Evolutionary conservation across 257 asterid species (phyloP), one percentile per base, ranked within the genome.

Genomic region (Mitragyna speciosa): DNA sequence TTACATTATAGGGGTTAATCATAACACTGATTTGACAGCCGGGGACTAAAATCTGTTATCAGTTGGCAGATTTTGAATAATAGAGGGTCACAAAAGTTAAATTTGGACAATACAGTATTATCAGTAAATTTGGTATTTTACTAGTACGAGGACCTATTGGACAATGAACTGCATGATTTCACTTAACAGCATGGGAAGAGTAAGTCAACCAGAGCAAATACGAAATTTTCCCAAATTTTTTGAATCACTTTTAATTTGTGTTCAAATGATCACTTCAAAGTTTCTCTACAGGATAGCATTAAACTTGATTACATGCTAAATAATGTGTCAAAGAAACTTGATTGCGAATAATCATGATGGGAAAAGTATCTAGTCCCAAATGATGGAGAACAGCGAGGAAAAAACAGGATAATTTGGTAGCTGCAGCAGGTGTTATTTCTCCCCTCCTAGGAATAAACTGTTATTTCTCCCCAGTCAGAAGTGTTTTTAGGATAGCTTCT

Each of bases 401-500:
- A 24, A n/a, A 47, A 12, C 30, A 11, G 10, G 47, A 54, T 4
- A 43, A 45, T 0, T 5, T 8, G 22, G 1, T 19, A 36, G 11
- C 66, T 65, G 17, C 6, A 28, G 19, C 61, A 59, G 28, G 45
- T 16, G 72, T 65, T 80, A 77, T 79, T 82, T 36, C 41, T 36
- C 41, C 41, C 41, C 41, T 36, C 41, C 41, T 36, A 36, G 41
- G 3, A 36, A 36, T 36, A 36, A 36, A 36, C 41, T 36, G 41
- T 36, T 36, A 36, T 8, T 84, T 79, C 73, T 81, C 78, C 63
- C 82, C 87, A 0, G 10, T 36, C 67, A 90, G 79, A 76, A 92
- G 90, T n/a, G 87, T 17, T 76, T 31, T 86, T 61, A 87, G 81
- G 76, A 91, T 87, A 70, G 84, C 88, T 73, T 87, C 89, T 76